Percentiles rank a stretch among this genome's conserved stretches.
Evolutionary conservation across 2,329 filamentous ascomycete species (phyloP).

Genomic region (Trichoderma aggressivum): DNA sequence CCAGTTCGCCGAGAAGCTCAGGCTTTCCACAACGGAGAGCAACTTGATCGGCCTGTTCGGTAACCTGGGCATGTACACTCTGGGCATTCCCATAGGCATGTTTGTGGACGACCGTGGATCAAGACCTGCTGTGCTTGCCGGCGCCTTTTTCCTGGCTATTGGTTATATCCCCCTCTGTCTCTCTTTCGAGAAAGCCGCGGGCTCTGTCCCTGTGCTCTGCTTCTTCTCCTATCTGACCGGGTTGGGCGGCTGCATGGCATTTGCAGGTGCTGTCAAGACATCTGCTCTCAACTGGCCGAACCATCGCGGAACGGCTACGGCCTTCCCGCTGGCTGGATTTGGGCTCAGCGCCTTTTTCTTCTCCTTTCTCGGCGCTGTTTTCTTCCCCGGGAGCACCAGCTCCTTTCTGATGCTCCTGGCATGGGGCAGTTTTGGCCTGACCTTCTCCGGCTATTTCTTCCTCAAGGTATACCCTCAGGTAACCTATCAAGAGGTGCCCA

Average conservation of each 20-base stretch:
- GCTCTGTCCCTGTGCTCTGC: conserved; percentile 62
- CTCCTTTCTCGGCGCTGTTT: conserved; percentile 69
- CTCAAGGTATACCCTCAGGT: conserved; percentile 63
- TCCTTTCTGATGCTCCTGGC: conserved; percentile 78
- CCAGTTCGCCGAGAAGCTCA: conserved; percentile 83
- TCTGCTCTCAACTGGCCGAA: conserved; percentile 89
- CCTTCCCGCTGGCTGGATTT: conserved; percentile 88
- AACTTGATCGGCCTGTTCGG: conserved; percentile 84
- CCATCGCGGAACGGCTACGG: conserved; percentile 88
- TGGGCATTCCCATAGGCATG: conserved; percentile 84
- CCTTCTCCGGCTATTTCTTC: conserved; percentile 78
- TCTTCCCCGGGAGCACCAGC: conserved; percentile 80
- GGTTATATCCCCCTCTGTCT: conserved; percentile 84
- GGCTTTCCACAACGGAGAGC: conserved; percentile 85
- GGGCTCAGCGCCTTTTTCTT: conserved; percentile 97
- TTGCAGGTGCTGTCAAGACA: conserved; percentile 79
- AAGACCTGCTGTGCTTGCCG: conserved; percentile 71
- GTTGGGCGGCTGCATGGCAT: conserved; percentile 86
- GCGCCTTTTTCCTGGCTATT: conserved; percentile 65
- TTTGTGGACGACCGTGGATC: conserved; percentile 82
- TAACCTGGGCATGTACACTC: conserved; percentile 91
- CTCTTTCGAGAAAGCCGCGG: conserved; percentile 69
- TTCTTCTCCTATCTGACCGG: conserved; percentile 85
- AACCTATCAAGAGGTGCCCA: conserved; percentile 56
- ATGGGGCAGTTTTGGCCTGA: conserved; percentile 72